Evolutionary conservation across 345 rosid species (phyloP).

Genomic region (Barbarea vulgaris): DNA sequence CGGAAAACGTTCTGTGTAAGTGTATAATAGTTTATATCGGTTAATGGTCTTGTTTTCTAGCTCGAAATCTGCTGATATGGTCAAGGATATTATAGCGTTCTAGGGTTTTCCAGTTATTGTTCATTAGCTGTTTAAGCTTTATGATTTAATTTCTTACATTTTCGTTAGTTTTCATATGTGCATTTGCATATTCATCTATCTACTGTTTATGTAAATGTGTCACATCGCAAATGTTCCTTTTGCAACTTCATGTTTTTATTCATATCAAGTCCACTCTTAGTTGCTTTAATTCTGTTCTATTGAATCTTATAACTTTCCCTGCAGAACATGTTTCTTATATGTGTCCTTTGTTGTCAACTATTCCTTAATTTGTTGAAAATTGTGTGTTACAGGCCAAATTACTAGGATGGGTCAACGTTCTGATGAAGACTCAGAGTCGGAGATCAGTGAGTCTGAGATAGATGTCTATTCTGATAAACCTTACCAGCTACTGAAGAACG

Average conservation of each 20-base stretch:
- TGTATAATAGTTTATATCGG: not conserved
- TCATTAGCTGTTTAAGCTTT: not conserved
- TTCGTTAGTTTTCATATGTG: not conserved
- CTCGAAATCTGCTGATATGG: not conserved
- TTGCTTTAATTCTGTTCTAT: not conserved
- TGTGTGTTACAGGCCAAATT: slow-evolving; percentile 18
- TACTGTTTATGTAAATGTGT: not conserved
- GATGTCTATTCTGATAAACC: slow-evolving; percentile 59
- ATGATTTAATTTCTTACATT: not conserved
- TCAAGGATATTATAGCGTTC: not conserved
- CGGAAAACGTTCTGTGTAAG: slow-evolving; percentile 2
- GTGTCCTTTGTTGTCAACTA: not conserved
- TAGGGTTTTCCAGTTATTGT: not conserved
- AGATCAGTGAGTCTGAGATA: slow-evolving; percentile 83
- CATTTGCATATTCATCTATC: not conserved
- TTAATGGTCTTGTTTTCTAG: not conserved
- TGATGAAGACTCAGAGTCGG: slow-evolving; percentile 83
- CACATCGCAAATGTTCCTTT: too few relatives aligned
- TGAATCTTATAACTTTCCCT: not conserved
- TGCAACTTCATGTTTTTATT: not conserved
- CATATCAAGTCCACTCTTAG: not conserved
- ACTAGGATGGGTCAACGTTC: slow-evolving; percentile 59
- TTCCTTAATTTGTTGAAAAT: not conserved
- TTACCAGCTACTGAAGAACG: slow-evolving; percentile 51
- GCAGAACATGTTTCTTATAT: not conserved